Base-by-base conservation (phyloP, 257 asterid species). In the Fraxinus quadrangulata region DNA sequence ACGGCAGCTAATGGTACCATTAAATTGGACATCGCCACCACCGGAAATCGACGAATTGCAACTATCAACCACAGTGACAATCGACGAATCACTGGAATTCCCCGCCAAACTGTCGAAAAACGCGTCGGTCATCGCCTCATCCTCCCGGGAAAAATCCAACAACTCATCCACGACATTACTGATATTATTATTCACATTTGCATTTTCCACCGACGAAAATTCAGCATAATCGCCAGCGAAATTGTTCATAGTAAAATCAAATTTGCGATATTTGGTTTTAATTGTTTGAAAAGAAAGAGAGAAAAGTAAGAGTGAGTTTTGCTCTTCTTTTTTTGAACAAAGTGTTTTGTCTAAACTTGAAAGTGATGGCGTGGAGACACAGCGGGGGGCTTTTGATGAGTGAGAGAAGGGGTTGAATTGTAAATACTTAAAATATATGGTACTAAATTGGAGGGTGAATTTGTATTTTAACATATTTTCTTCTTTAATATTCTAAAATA, bases 61-160 rank as follows among this genome's bases (percentile, higher is more conserved):
- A 94, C 96, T 90, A 75, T 93, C 97, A 3, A 89, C 93, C 24
- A 87, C 87, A 70, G 97, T 86, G 5, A 89, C 89, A n/a, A 89
- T 75, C 69, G 99, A 92, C 1, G 98, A 92, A 33, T 90, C 88
- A 14, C 84, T 89, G 81, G 96, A 89, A 87, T 86, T 86, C 1
- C 88, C 97, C 16, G 89, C 77, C 67, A 82, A 51, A 79, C 78
- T 82, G 36, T 95, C 96, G 81, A 94, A 84, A 77, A 92, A 91
- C 3, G 83, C 90, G 86, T 92, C 97, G 88, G 91, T 83, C 90
- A 92, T 87, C 23, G 84, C 86, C 13, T 90, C 98, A 21, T 95
- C 97, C 74, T 87, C 97, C 71, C 93, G 90, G 49, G 99, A 87
- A 78, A 95, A 91, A 90, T 91, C 94, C 67, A 95, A 89, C 82